These are phyloP conservation scores for Boletus rubroflammeus DNA, from an alignment of 768 basidiomycete genomes.

Conservation along the genomic window DNA sequence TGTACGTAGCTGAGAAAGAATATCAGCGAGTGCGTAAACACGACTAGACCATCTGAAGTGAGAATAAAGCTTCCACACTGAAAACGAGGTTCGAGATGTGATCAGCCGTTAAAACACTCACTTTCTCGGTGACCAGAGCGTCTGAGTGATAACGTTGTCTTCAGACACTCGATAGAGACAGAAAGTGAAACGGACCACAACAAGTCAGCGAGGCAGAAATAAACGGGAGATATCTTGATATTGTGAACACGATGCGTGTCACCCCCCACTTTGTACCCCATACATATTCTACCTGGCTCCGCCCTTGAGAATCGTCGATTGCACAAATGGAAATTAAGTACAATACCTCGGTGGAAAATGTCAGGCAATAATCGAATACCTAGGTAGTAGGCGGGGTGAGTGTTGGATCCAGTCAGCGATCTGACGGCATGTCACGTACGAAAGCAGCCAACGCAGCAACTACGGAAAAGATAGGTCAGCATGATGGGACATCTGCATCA, in stretches of 20 bases:
- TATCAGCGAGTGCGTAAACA: not conserved
- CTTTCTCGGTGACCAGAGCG: not conserved
- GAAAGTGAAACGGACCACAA: not conserved
- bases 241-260: not conserved
- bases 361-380: not conserved
- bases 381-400: no score
- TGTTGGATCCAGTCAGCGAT: not conserved
- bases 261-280: not conserved
- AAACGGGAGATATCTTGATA: not conserved
- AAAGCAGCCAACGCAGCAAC: not conserved
- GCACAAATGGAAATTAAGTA: not conserved
- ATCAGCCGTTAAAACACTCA: not conserved
- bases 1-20: constrained; percentile 8
- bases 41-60: constrained; percentile 12
- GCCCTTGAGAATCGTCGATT: not conserved
- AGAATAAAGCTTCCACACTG: constrained; percentile 19
- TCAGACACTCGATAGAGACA: not conserved
- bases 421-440: not conserved
- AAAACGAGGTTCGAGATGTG: not conserved
- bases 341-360: not conserved
- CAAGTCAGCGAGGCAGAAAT: not conserved
- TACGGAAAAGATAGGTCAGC: not conserved
- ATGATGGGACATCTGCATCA: no score
- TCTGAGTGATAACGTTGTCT: not conserved
- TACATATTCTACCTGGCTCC: not conserved